Conservation (phyloP, 495 filamentous ascomycete genomes). For the Talaromyces liani region DNA sequence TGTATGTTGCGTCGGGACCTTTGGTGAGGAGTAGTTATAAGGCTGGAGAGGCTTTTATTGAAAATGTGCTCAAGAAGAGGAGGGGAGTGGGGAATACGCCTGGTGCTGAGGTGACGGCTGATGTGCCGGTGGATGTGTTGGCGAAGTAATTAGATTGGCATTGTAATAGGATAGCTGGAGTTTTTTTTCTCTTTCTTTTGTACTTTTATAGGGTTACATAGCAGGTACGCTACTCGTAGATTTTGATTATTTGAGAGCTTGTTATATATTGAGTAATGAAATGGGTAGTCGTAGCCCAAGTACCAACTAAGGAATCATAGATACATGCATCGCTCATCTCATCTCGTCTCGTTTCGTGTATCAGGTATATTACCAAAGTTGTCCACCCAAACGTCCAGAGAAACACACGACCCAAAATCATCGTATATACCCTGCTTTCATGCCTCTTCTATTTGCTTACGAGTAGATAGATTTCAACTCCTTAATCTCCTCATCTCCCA, state of each 20-base stretch:
- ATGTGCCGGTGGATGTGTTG: constrained; percentile 8
- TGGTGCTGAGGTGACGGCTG: constrained; percentile 12
- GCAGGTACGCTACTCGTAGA: neutral
- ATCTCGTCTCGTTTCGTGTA: neutral
- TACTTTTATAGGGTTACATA: neutral
- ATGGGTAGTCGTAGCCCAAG: constrained; percentile 4
- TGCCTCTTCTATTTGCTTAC: neutral
- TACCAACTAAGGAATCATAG: neutral
- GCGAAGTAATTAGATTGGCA: neutral
- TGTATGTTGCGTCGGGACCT: constrained; percentile 92
- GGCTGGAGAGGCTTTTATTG: constrained; percentile 96
- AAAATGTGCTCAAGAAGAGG: constrained; percentile 93
- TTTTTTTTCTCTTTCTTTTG: neutral
- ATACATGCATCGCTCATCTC: neutral
- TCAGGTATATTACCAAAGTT: neutral
- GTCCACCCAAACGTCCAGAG: neutral
- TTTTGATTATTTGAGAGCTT: neutral
- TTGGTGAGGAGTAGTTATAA: constrained; percentile 93
- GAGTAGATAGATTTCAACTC: constrained; percentile 27
- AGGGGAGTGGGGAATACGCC: constrained; percentile 26
- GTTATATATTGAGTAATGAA: neutral
- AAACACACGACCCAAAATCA: neutral
- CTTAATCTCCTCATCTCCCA: constrained; percentile 57
- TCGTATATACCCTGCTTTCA: neutral
- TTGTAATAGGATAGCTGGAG: neutral